Percentiles rank a stretch among this genome's conserved stretches.
Conservation (phyloP, 305 asterid genomes). For the Vinca major region DNA sequence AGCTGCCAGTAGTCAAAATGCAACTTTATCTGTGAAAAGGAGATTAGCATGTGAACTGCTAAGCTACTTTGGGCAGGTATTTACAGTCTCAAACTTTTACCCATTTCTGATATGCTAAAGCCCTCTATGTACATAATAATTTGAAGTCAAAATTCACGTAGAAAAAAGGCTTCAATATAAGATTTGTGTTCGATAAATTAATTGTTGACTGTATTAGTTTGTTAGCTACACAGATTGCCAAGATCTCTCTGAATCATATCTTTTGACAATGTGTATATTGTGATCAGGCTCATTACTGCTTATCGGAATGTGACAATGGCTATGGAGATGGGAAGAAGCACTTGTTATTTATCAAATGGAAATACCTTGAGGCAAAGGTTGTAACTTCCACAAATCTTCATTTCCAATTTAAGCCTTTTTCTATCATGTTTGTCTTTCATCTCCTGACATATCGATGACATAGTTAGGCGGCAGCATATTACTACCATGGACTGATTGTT, state of each 20-base stretch:
- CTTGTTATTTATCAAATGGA: constrained; percentile 64
- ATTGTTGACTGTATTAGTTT: no score
- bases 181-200: neutral
- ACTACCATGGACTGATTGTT: constrained; percentile 62
- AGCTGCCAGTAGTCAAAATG: constrained; percentile 68
- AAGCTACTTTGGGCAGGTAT: constrained; percentile 58
- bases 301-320: constrained; percentile 25
- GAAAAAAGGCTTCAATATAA: neutral
- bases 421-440: neutral
- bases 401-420: neutral
- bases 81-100: no score
- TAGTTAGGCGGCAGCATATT: constrained; percentile 67
- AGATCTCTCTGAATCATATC: no score
- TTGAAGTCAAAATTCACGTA: no score
- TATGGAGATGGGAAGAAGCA: constrained; percentile 43
- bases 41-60: constrained; percentile 75
- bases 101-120: neutral
- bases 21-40: constrained; percentile 74
- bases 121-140: neutral
- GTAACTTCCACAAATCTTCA: neutral
- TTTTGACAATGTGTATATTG: constrained; percentile 4
- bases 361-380: constrained; percentile 78
- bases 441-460: constrained; percentile 2
- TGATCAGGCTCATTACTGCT: constrained; percentile 56
- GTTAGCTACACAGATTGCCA: no score